Percentiles rank a stretch among this genome's conserved stretches.
phyloP scores from a whole-genome alignment of 2,329 filamentous ascomycete genomes.

The Aspergillus sp. region DNA sequence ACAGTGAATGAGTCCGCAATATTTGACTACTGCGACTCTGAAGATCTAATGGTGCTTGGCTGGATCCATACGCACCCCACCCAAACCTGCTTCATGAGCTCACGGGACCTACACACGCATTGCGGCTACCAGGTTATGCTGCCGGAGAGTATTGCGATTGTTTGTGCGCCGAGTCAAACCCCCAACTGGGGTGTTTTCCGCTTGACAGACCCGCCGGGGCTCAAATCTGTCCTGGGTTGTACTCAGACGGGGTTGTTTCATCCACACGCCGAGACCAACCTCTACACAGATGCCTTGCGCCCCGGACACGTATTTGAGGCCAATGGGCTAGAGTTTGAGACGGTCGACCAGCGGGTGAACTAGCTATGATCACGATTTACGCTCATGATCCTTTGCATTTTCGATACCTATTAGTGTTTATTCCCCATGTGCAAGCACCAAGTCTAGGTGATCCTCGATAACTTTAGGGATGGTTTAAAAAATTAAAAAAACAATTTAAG shows the following conservation, averaged over 20 bases:
- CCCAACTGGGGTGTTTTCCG: slow-evolving; percentile 85
- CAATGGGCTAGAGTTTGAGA: slow-evolving; percentile 64
- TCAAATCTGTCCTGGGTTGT: slow-evolving; percentile 81
- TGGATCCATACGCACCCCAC: slow-evolving; percentile 99
- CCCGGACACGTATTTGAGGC: slow-evolving; percentile 72
- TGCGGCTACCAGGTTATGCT: slow-evolving; percentile 95
- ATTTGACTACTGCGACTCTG: slow-evolving; percentile 83
- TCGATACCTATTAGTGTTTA: neutral
- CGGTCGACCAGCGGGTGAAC: slow-evolving; percentile 59
- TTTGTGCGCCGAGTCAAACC: slow-evolving; percentile 80
- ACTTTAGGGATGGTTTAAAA: too few relatives aligned
- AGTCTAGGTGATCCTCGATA: neutral
- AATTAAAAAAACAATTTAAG: neutral
- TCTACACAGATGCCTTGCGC: slow-evolving; percentile 73
- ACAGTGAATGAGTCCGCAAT: slow-evolving; percentile 82
- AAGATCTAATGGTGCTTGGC: slow-evolving; percentile 82
- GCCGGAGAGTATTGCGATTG: slow-evolving; percentile 93
- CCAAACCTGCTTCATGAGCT: slow-evolving; percentile 98
- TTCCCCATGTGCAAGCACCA: neutral
- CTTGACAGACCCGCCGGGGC: slow-evolving; percentile 86
- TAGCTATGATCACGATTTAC: slow-evolving; percentile 5
- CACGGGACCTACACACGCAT: slow-evolving; percentile 88
- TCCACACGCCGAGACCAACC: slow-evolving; percentile 66
- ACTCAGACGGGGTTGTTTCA: slow-evolving; percentile 80
- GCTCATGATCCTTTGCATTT: neutral